phyloP scores from a whole-genome alignment of 2,329 filamentous ascomycete species.

The Pyricularia pennisetigena region DNA sequence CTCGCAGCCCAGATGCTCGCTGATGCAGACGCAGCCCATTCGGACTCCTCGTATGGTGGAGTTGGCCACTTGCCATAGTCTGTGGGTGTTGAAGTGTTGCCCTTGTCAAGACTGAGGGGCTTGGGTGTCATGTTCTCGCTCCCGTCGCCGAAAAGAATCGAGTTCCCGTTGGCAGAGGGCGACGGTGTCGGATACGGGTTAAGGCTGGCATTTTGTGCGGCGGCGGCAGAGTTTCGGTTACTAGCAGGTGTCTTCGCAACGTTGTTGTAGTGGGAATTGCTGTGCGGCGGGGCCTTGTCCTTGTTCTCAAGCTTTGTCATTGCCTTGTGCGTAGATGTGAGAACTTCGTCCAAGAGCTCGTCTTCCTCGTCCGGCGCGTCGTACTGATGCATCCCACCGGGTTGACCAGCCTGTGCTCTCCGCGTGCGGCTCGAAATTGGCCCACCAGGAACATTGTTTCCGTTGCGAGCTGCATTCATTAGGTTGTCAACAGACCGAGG shows the following conservation, averaged over 20 bases:
- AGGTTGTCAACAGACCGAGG: constrained; percentile 56
- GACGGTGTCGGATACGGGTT: constrained; percentile 60
- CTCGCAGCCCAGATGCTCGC: constrained; percentile 72
- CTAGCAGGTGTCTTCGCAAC: constrained; percentile 12
- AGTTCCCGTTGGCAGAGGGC: constrained; percentile 74
- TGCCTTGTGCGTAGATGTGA: constrained; percentile 66
- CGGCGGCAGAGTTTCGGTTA: constrained; percentile 41
- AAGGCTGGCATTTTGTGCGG: constrained; percentile 38
- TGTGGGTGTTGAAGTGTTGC: constrained; percentile 25
- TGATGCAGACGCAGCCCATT: constrained; percentile 78
- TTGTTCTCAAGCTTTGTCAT: constrained; percentile 57
- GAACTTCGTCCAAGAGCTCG: constrained; percentile 82
- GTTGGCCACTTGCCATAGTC: constrained; percentile 75
- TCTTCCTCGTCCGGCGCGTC: constrained; percentile 96
- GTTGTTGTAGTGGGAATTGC: neutral
- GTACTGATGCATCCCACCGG: constrained; percentile 63
- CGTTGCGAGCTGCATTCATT: constrained; percentile 37
- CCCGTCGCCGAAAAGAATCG: constrained; percentile 56
- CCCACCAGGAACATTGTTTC: constrained; percentile 24
- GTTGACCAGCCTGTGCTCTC: constrained; percentile 61
- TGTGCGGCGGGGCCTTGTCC: constrained; percentile 24
- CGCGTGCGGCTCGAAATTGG: constrained; percentile 74
- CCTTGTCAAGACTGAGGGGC: constrained; percentile 57
- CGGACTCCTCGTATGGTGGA: constrained; percentile 86
- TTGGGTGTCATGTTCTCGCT: constrained; percentile 55